Evolutionary conservation across 306 rosid genomes (phyloP), one percentile per base, ranked within the genome.

Genomic region (Morella rubra): DNA sequence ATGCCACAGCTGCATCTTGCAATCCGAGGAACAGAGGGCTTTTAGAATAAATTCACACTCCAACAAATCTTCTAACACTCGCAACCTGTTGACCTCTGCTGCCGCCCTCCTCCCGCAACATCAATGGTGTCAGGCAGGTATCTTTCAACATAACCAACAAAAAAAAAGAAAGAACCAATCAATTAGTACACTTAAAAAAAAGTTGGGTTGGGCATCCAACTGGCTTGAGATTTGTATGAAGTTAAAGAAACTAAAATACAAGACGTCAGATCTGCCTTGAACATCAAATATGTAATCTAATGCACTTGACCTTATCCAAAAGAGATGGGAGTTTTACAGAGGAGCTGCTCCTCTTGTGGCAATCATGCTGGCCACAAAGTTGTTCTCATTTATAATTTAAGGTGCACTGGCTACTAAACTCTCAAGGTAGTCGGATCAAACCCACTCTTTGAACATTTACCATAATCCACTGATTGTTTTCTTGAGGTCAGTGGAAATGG

Each of bases 41-140:
- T 32, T 32, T 32, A 32, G 37, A 53, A 79, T 58, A 76, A 13
- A 19, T 32, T 32, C 37, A 32, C 37, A 32, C 3, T 32, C 37
- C 37, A 32, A 32, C 37, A 44, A 45, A 47, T 52, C 76, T 56
- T 71, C 64, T 82, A 93, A 77, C 98, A 93, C 84, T 91, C 98
- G 80, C 98, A 93, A 27, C 97, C 98, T 0, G 97, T 90, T 13
- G 98, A 90, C 85, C 96, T 90, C 80, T 91, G 98, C 67, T 91
- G 98, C 77, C 90, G 84, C 55, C 93, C 93, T 47, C 93, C 98
- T 45, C 90, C 89, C 13, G 71, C 92, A 47, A 93, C 93, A 56
- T 93, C 97, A 18, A 93, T 88, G 47, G 96, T 86, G 78, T 93
- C 98, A 7, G 98, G 98, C 22, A 93, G 87, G 84, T 93, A 93